These are phyloP conservation scores for Solanum acaule DNA, from an alignment of 257 asterid species.

Conservation along the genomic window DNA sequence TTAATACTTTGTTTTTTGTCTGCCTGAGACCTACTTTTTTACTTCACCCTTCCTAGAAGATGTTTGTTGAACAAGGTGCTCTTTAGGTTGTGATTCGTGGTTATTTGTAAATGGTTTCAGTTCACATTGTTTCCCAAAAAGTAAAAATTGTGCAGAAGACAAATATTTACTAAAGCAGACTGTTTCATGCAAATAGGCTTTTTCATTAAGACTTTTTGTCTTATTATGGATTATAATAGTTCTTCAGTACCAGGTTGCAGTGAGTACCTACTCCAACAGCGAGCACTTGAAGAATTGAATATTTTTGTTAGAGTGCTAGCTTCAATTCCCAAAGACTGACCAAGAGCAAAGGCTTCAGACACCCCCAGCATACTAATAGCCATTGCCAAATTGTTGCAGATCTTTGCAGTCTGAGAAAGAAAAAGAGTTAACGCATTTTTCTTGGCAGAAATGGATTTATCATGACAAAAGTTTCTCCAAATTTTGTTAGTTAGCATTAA, in stretches of 20 bases:
- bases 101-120: neutral
- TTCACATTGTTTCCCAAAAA: neutral
- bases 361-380: slow-evolving; percentile 96
- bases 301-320: slow-evolving; percentile 66
- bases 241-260: neutral
- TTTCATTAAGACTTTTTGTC: neutral
- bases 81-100: neutral
- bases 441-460: neutral
- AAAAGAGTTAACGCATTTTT: neutral
- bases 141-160: neutral
- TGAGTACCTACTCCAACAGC: slow-evolving; percentile 97
- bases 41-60: neutral
- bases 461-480: neutral
- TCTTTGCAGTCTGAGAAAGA: slow-evolving; percentile 60
- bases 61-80: neutral
- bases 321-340: slow-evolving; percentile 70
- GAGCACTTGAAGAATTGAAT: slow-evolving; percentile 88
- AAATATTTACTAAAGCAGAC: neutral
- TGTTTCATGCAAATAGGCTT: neutral
- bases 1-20: neutral
- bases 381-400: slow-evolving; percentile 95
- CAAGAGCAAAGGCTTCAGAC: slow-evolving; percentile 89
- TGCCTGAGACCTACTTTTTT: neutral
- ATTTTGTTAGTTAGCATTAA: neutral
- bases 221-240: neutral